Evolutionary conservation across 2,329 filamentous ascomycete species (phyloP).

Genomic region (Chaetomium globosum): DNA sequence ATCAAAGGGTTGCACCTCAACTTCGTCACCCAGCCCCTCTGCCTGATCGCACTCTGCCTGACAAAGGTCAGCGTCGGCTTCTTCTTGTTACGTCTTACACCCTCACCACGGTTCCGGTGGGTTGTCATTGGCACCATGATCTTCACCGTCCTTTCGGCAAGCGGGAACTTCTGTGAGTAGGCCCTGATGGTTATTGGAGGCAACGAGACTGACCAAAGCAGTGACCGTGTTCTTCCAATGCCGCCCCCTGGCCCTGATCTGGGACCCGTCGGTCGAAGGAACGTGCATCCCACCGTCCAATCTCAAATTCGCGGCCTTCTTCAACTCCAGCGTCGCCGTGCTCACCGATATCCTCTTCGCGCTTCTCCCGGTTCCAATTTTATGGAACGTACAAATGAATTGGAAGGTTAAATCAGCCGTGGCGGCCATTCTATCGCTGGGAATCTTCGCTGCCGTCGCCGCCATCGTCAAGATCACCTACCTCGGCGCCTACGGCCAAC

Average conservation of each 20-base stretch:
- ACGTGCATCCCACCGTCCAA: conserved; percentile 35
- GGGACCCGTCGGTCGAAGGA: conserved; percentile 34
- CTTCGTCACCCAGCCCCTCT: conserved; percentile 41
- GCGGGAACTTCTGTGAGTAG: conserved; percentile 34
- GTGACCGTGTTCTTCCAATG: conserved; percentile 39
- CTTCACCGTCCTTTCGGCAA: conserved; percentile 38
- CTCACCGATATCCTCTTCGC: conserved; percentile 40
- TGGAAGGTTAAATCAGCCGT: conserved; percentile 38
- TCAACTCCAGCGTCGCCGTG: conserved; percentile 38
- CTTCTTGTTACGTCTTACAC: conserved; percentile 39
- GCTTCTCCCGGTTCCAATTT: conserved; percentile 38
- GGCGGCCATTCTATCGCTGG: conserved; percentile 36
- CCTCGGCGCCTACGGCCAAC: conserved; percentile 35
- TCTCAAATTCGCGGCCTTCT: conserved; percentile 39
- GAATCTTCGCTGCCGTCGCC: conserved; percentile 38
- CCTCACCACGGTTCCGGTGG: conserved; percentile 28
- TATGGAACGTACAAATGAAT: conserved; percentile 40
- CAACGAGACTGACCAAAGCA: conserved; percentile 11
- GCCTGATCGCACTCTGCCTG: conserved; percentile 37
- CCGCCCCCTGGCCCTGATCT: conserved; percentile 34
- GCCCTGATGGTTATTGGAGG: background rate
- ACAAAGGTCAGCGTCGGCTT: conserved; percentile 41
- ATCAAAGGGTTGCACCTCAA: conserved; percentile 38
- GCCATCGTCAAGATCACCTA: conserved; percentile 39
- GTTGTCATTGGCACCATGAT: conserved; percentile 36